Evolutionary conservation across 495 filamentous ascomycete genomes (phyloP), one percentile per base, ranked within the genome.

Genomic region (Halenospora varia): DNA sequence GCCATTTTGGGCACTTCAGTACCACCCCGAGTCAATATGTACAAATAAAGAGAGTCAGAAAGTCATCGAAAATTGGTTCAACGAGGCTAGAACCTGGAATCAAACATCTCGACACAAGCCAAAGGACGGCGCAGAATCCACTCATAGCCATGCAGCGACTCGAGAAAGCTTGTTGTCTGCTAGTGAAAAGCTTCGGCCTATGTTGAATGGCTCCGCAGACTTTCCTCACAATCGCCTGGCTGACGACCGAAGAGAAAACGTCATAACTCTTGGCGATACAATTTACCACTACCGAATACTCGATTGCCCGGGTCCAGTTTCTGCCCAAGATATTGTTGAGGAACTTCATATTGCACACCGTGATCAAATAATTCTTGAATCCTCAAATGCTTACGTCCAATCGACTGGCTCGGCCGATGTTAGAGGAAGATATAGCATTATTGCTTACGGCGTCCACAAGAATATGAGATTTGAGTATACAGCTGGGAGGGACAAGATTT

Each of bases 21-120:
- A 93, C 67, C 94, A 98, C 66, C 92, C 93, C 0, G 94, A 98
- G 68, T 96, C 90, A 0, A 87, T 95, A 61, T 96, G 93, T 66
- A 96, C 94, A 3, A 82, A 82, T 49, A 63, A 74, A n/a, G 80
- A 83, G 25, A 88, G 89, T 25, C 79, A 75, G 23, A 68, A 73
- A 35, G 74, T 97, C 25, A 76, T 97, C 23, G 64, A 70, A 45
- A 90, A 88, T 59, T 98, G 92, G 89, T 96, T 91, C 78, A 63
- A 53, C 2, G 66, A 77, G 59, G 84, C 84, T 3, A 58, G 71
- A 53, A 58, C 56, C 49, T 90, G 84, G 85, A 83, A 79, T 53
- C 19, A 57, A 25, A 40, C 47, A 18, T 62, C 57, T 35, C 54
- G 59, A 26, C 56, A 54, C 48, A 41, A 23, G 17, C 15, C 3